Evolutionary conservation across 192 early-diverging fungal species (phyloP).

Genomic region (Tieghemiomyces parasiticus): DNA sequence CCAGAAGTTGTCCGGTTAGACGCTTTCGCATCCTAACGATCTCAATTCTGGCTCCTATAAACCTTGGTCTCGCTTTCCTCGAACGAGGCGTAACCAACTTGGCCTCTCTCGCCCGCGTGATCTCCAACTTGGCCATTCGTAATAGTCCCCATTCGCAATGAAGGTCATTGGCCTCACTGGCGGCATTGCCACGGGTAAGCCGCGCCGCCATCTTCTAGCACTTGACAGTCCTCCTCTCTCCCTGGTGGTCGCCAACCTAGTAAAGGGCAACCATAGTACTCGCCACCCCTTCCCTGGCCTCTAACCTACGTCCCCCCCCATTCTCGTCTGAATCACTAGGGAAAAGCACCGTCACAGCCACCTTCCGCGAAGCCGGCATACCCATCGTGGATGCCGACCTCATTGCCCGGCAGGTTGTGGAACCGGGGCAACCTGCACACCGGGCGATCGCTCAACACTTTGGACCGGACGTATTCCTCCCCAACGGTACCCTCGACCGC

Average conservation of each 20-base stretch:
- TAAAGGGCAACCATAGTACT: no score
- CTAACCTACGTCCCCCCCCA: background rate
- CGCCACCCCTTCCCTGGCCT: no score
- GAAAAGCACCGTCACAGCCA: conserved; percentile 72
- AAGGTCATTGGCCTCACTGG: conserved; percentile 87
- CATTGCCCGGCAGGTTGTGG: conserved; percentile 76
- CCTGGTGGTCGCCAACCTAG: no score
- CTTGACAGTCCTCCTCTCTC: no score
- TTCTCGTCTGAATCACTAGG: conserved; percentile 34
- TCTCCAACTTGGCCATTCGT: no score
- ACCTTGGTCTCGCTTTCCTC: no score
- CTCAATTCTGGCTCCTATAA: no score
- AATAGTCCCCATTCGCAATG: conserved; percentile 49
- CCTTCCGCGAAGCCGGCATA: conserved; percentile 34
- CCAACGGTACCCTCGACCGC: conserved; percentile 44
- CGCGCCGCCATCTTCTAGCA: background rate
- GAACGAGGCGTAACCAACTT: no score
- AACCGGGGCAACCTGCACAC: conserved; percentile 58
- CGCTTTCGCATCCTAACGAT: no score
- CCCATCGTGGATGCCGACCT: conserved; percentile 86
- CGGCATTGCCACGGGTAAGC: conserved; percentile 71
- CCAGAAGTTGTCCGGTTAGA: no score
- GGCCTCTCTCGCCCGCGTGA: no score
- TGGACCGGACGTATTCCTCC: conserved; percentile 44
- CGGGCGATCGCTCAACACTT: conserved; percentile 58